Base-by-base conservation (phyloP, 108 stramenopile species). In the Pseudonitzschia pungens region DNA sequence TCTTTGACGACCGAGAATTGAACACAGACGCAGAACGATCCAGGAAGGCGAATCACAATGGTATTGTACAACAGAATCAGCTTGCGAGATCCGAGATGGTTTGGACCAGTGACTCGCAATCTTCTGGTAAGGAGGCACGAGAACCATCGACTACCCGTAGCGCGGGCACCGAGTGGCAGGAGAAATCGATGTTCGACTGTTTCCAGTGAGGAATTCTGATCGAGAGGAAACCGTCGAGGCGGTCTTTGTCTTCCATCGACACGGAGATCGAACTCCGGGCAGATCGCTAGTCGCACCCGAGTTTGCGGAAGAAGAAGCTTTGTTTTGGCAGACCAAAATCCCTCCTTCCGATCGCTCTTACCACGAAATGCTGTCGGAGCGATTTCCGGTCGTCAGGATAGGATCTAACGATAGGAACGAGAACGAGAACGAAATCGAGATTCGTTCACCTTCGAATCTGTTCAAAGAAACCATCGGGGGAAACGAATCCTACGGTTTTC, bases 181-280 rank as follows among this genome's bases (percentile, higher is more conserved):
- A 36, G 36, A 36, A 36, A 36, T 36, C 36, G 36, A 2, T 36
- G 4, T 36, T 36, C 36, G 36, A 36, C 6, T 36, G 36, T 36
- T 36, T 36, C 36, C 36, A 6, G 6, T 36, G 36, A 36, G 2
- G 36, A n/a, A 36, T 36, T 36, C 36, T 36, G 36, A 6, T 36
- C 36, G 6, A 36, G 79, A 72, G 16, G 87, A 85, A 0, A 77
- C 70, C 27, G 76, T 90, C 32, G 79, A 77, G 43, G 90, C 86
- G 21, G 82, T 87, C 22, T 92, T 85, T 84, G 78, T 89, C 42
- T 92, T 92, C 75, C 77, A 77, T 55, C 83, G 92, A 20, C 92
- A 92, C 75, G 92, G 92, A 26, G 92, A 92, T 76, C 65, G 92
- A 26, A 72, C 87, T 1, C 92, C 92, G 24, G 72, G 80, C 62